A percentile compares a stretch with the other conserved stretches of the same genome.
phyloP scores from a whole-genome alignment of 768 basidiomycete genomes.

The Tricholoma hemisulphureum region DNA sequence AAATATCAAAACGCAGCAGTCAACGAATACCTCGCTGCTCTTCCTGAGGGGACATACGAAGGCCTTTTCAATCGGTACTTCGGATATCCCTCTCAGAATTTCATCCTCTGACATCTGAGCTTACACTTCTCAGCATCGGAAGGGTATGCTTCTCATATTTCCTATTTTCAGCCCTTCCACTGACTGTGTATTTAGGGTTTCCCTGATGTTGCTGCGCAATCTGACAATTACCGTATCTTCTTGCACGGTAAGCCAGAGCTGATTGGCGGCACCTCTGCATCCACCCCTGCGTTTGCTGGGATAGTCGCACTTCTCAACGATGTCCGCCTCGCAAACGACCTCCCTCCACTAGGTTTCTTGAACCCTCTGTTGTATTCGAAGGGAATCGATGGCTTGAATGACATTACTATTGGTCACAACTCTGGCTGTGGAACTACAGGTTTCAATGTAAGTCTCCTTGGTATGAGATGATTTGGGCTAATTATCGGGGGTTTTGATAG shows the following conservation, averaged over 20 bases:
- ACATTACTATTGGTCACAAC: slow-evolving; percentile 58
- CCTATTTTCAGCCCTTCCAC: no score
- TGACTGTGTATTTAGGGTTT: no score
- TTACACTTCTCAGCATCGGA: no score
- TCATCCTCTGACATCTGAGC: no score
- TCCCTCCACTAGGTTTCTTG: slow-evolving; percentile 58
- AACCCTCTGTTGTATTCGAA: slow-evolving; percentile 60
- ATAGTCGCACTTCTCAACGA: slow-evolving; percentile 68
- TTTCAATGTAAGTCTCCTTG: no score
- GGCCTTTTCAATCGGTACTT: background rate
- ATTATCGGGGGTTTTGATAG: no score
- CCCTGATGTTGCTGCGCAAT: slow-evolving; percentile 70
- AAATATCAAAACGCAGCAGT: background rate
- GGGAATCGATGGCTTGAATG: slow-evolving; percentile 45
- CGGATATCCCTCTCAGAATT: no score
- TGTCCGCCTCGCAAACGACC: slow-evolving; percentile 44
- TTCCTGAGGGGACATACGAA: background rate
- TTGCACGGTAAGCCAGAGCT: slow-evolving; percentile 31
- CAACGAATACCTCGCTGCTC: background rate
- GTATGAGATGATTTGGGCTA: no score
- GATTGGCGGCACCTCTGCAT: slow-evolving; percentile 63
- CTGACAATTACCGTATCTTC: slow-evolving; percentile 46
- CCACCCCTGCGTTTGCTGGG: slow-evolving; percentile 63
- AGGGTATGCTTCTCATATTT: no score
- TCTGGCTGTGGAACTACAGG: slow-evolving; percentile 42